phyloP scores from a whole-genome alignment of 371 early-diverging fungal species.

The Actinomucor elegans region DNA sequence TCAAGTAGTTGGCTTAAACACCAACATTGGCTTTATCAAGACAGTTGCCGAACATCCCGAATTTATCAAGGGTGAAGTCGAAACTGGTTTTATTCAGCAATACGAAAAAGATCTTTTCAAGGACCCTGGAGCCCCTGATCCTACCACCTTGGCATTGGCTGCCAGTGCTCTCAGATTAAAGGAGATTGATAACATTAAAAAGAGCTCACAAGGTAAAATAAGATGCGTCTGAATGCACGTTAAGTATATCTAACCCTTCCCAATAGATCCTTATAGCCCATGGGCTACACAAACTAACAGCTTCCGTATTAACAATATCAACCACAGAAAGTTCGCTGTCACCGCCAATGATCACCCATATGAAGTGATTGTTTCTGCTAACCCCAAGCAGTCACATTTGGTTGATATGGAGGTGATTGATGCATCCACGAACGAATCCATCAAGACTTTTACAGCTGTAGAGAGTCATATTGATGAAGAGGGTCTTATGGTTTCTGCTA shows the following conservation, averaged over 20 bases:
- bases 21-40: constrained; percentile 91
- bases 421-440: constrained; percentile 13
- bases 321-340: constrained; percentile 40
- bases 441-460: constrained; percentile 32
- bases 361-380: constrained; percentile 26
- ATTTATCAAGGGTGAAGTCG: constrained; percentile 87
- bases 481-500: constrained; percentile 51
- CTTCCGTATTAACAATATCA: constrained; percentile 59
- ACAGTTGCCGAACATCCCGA: constrained; percentile 77
- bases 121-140: constrained; percentile 43
- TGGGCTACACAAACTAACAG: constrained; percentile 53
- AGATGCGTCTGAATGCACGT: no score
- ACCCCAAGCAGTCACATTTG: constrained; percentile 10
- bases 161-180: constrained; percentile 65
- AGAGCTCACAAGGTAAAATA: constrained; percentile 27
- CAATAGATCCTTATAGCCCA: constrained; percentile 50
- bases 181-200: constrained; percentile 40
- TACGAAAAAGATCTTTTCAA: constrained; percentile 70
- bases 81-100: constrained; percentile 92
- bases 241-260: not conserved
- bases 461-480: constrained; percentile 36
- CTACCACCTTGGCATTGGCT: constrained; percentile 70
- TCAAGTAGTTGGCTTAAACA: constrained; percentile 86
- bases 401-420: constrained; percentile 36
- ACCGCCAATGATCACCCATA: constrained; percentile 26